These are phyloP conservation scores for Pichia sp. DNA, from an alignment of 1,139 yeast genomes.

Conservation along the genomic window DNA sequence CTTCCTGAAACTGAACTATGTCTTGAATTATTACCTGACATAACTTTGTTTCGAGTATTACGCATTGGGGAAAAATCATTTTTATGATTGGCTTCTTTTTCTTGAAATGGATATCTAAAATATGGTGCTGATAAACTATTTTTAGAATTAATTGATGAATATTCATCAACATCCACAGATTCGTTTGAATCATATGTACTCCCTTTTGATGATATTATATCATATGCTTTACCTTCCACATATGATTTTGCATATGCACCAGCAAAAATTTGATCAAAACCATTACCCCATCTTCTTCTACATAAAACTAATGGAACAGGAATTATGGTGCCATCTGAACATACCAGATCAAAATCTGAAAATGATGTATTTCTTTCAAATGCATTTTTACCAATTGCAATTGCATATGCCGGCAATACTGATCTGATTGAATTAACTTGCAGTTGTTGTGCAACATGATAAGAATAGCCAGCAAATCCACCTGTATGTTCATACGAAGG, in stretches of 20 bases:
- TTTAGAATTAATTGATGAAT: slow-evolving; percentile 4
- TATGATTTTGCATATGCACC: slow-evolving; percentile 59
- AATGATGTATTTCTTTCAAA: slow-evolving; percentile 59
- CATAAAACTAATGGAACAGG: slow-evolving; percentile 56
- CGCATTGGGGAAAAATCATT: slow-evolving; percentile 8
- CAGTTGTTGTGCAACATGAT: slow-evolving; percentile 66
- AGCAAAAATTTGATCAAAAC: slow-evolving; percentile 54
- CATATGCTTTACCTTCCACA: slow-evolving; percentile 31
- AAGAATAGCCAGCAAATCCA: slow-evolving; percentile 61
- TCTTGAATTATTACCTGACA: slow-evolving; percentile 3
- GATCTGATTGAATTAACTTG: slow-evolving; percentile 61
- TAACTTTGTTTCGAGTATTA: neutral
- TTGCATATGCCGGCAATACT: slow-evolving; percentile 69
- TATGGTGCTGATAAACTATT: slow-evolving; percentile 26
- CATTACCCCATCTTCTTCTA: slow-evolving; percentile 70
- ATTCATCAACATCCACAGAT: slow-evolving; percentile 8
- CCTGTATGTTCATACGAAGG: slow-evolving; percentile 6
- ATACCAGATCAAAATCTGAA: slow-evolving; percentile 65
- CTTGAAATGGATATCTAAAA: slow-evolving; percentile 64
- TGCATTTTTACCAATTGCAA: slow-evolving; percentile 69
- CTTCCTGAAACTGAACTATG: slow-evolving; percentile 8
- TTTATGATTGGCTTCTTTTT: slow-evolving; percentile 21
- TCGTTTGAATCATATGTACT: slow-evolving; percentile 8
- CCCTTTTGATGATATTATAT: slow-evolving; percentile 3
- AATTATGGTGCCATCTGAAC: slow-evolving; percentile 59